Evolutionary conservation across 495 filamentous ascomycete species (phyloP), one percentile per base, ranked within the genome.

Genomic region (Trichoderma gamsii): DNA sequence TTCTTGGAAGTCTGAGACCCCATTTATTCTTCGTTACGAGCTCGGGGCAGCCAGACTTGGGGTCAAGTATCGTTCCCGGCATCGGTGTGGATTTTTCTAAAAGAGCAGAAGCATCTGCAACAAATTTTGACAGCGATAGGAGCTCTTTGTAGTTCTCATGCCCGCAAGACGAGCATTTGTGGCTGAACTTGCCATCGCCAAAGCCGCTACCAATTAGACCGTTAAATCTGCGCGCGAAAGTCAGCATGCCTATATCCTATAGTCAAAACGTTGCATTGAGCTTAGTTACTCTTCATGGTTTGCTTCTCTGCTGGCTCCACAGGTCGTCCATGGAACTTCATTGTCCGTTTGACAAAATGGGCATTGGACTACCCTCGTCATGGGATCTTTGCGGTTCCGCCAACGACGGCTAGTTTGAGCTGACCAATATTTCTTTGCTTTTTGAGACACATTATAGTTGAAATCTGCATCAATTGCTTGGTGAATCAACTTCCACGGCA

Each of bases 401-500:
- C 87, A 89, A 7, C 70, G 67, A 3, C 79, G 77, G 4, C 76
- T 71, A 8, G 85, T 88, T 25, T 52, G 69, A 2, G 51, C 41
- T 23, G 74, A 72, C 67, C 86, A 91, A 18, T 67, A 18, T 1
- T 63, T 46, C 38, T 70, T 73, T 7, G 83, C 81, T 18, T 70
- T 67, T 0, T 75, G 65, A 3, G 77, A 75, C 6, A 83, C 73
- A 3, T 73, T 74, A 69, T 88, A 91, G 38, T 77, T 78, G 70
- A 90, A 84, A 8, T 75, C 71, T 52, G 74, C 75, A 68, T 90
- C 77, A 69, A 92, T 89, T 23, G 78, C 80, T 4, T 75, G 67
- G 67, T 85, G 78, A 23, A 90, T 76, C 12, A 75, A 71, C 35
- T 80, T 68, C 88, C 88, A 91, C 4, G 89, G 89, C 35, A 92